Percentiles rank a stretch among this genome's conserved stretches.
phyloP scores from a whole-genome alignment of 805 yeast genomes.

The Metschnikowia gelsemii region DNA sequence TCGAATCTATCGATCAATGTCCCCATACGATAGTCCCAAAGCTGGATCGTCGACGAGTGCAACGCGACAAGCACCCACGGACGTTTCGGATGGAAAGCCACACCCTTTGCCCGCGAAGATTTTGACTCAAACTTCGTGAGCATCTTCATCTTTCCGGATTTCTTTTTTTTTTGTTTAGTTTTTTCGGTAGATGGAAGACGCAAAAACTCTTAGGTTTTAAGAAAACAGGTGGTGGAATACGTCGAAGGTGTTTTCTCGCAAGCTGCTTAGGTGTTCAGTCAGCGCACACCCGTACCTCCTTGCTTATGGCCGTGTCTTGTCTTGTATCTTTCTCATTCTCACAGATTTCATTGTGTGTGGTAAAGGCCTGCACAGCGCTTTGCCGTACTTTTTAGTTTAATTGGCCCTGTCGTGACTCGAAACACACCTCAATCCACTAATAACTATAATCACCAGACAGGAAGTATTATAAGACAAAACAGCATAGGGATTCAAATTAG shows the following conservation, averaged over 20 bases:
- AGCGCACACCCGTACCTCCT: slow-evolving; percentile 1
- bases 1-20: slow-evolving; percentile 93
- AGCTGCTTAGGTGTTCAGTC: slow-evolving; percentile 1
- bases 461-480: no score
- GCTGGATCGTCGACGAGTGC: slow-evolving; percentile 96
- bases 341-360: no score
- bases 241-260: not conserved
- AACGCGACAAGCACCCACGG: slow-evolving; percentile 97
- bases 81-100: slow-evolving; percentile 93
- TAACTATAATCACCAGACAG: no score
- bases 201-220: not conserved
- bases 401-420: no score
- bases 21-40: slow-evolving; percentile 99
- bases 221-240: not conserved
- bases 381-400: no score
- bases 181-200: not conserved
- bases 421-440: no score
- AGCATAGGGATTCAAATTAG: no score
- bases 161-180: not conserved
- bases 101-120: slow-evolving; percentile 95
- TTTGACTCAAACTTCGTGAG: slow-evolving; percentile 83
- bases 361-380: no score
- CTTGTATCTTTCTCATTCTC: no score
- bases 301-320: not conserved
- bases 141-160: slow-evolving; percentile 26